Percentiles rank a stretch among this genome's conserved stretches.
Conservation (phyloP, 2,329 filamentous ascomycete species). For the Claviceps sorghi region DNA sequence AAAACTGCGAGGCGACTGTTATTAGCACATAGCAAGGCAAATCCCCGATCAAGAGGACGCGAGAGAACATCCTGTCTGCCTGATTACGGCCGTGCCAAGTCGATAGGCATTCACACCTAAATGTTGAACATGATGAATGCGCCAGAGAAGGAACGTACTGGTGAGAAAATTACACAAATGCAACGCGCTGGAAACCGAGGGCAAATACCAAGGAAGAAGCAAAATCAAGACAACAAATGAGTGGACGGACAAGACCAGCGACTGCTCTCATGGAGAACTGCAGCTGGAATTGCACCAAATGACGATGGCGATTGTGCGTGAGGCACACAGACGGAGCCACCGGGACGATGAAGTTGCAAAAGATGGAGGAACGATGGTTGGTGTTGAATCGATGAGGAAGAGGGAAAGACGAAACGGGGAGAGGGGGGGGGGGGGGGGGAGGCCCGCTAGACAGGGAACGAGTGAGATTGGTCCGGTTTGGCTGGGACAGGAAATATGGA, state of each 20-base stretch:
- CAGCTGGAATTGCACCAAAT: constrained; percentile 42
- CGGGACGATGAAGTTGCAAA: constrained; percentile 4
- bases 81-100: neutral
- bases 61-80: neutral
- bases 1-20: neutral
- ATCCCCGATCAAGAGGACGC: neutral
- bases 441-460: constrained; percentile 5
- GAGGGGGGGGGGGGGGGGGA: constrained; percentile 6
- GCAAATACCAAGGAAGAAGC: constrained; percentile 12
- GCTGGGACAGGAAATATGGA: neutral
- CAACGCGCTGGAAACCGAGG: constrained; percentile 4
- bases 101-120: neutral
- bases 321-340: constrained; percentile 3
- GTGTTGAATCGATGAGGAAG: constrained; percentile 3
- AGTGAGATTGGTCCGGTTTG: constrained; percentile 4
- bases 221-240: constrained; percentile 28
- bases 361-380: constrained; percentile 3
- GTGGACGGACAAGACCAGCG: constrained; percentile 47
- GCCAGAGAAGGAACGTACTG: constrained; percentile 1
- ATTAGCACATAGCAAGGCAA: neutral
- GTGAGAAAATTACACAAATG: constrained; percentile 4
- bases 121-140: neutral
- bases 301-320: constrained; percentile 3
- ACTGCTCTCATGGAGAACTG: constrained; percentile 33
- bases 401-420: constrained; percentile 6